A percentile compares a stretch with the other conserved stretches of the same genome.
phyloP scores from a whole-genome alignment of 768 basidiomycete species.

The Plicaturopsis crispa region DNA sequence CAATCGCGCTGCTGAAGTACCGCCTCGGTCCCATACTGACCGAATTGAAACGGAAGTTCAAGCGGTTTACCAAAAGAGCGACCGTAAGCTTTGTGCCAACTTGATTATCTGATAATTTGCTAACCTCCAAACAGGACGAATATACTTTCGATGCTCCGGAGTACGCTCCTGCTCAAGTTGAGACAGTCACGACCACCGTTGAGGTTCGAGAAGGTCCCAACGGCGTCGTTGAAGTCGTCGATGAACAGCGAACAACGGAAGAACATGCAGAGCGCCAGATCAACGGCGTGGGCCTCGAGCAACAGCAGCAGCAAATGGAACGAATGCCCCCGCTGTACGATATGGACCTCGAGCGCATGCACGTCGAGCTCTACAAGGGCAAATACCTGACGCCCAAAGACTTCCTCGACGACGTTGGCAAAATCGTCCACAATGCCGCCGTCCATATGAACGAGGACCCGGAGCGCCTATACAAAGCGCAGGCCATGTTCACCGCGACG shows the following conservation, averaged over 20 bases:
- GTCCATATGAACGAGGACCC: slow-evolving; percentile 51
- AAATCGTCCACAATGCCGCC: slow-evolving; percentile 72
- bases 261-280: slow-evolving; percentile 25
- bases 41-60: slow-evolving; percentile 89
- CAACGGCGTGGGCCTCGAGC: slow-evolving; percentile 26
- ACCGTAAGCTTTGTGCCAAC: slow-evolving; percentile 47
- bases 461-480: slow-evolving; percentile 75
- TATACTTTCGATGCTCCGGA: slow-evolving; percentile 45
- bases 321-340: slow-evolving; percentile 52
- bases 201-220: slow-evolving; percentile 31
- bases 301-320: slow-evolving; percentile 6
- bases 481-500: slow-evolving; percentile 82
- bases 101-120: slow-evolving; percentile 10
- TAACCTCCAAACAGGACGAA: slow-evolving; percentile 51
- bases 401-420: slow-evolving; percentile 77
- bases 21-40: slow-evolving; percentile 85
- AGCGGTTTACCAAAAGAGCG: slow-evolving; percentile 79
- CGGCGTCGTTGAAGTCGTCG: slow-evolving; percentile 36
- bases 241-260: slow-evolving; percentile 26
- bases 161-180: slow-evolving; percentile 18
- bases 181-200: slow-evolving; percentile 27
- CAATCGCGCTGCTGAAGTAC: slow-evolving; percentile 77
- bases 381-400: slow-evolving; percentile 83
- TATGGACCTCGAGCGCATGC: slow-evolving; percentile 91
- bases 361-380: slow-evolving; percentile 73